phyloP scores from a whole-genome alignment of 768 basidiomycete genomes.

The Chalciporus chontae region DNA sequence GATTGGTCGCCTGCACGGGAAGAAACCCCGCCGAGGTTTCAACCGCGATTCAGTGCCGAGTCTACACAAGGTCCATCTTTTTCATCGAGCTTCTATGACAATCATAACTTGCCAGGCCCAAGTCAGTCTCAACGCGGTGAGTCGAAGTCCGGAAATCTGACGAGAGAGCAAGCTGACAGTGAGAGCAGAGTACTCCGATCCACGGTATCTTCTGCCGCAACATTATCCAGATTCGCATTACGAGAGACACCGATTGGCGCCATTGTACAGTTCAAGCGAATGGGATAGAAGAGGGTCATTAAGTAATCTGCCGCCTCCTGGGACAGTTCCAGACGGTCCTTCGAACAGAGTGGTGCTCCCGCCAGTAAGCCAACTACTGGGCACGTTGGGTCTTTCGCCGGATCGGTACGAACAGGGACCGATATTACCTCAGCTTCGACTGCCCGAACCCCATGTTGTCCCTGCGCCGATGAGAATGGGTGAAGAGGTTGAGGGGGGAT shows the following conservation, averaged over 20 bases:
- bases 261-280: slow-evolving; percentile 24
- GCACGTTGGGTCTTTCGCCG: slow-evolving; percentile 15
- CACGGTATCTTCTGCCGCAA: slow-evolving; percentile 17
- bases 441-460: slow-evolving; percentile 20
- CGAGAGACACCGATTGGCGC: slow-evolving; percentile 24
- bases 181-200: slow-evolving; percentile 18
- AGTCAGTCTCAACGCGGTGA: slow-evolving; percentile 20
- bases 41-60: slow-evolving; percentile 6
- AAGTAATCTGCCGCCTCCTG: slow-evolving; percentile 11
- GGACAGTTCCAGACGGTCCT: slow-evolving; percentile 12
- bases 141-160: slow-evolving; percentile 1
- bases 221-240: slow-evolving; percentile 18
- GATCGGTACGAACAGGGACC: slow-evolving; percentile 20
- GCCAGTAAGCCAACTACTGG: slow-evolving; percentile 26
- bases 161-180: slow-evolving; percentile 3
- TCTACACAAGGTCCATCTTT: background rate
- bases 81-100: slow-evolving; percentile 12
- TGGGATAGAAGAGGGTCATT: slow-evolving; percentile 23
- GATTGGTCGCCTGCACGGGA: slow-evolving; percentile 23
- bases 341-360: slow-evolving; percentile 27
- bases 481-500: slow-evolving; percentile 15
- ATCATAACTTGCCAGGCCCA: slow-evolving; percentile 3
- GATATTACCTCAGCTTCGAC: slow-evolving; percentile 27
- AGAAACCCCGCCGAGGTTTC: slow-evolving; percentile 9
- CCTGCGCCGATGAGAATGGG: slow-evolving; percentile 1